A percentile compares a stretch with the other conserved stretches of the same genome.
Evolutionary conservation across 345 rosid genomes (phyloP).

Genomic region (Zanthoxylum bungeanum): DNA sequence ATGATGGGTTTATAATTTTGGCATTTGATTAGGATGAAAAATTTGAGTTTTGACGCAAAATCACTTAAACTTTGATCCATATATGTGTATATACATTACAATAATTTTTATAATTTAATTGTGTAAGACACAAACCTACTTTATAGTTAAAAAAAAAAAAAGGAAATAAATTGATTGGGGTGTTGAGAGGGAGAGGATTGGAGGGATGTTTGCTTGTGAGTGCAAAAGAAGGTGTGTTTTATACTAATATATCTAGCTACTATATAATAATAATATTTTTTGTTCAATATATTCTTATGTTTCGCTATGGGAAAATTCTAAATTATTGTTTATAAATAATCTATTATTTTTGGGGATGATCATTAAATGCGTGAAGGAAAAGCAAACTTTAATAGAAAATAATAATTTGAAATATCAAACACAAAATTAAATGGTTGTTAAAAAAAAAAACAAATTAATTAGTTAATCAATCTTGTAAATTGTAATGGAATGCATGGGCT

Average conservation of each 20-base stretch:
- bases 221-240: constrained; percentile 20
- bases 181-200: not conserved
- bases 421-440: not conserved
- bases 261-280: not conserved
- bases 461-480: constrained; percentile 44
- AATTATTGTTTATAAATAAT: not conserved
- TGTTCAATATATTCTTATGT: not conserved
- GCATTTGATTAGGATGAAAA: no score
- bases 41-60: not conserved
- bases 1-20: no score
- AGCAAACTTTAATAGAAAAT: constrained; percentile 20
- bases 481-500: constrained; percentile 56
- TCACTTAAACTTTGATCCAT: no score
- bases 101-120: not conserved
- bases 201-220: constrained; percentile 37
- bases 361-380: constrained; percentile 33
- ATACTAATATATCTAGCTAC: no score
- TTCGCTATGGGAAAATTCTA: not conserved
- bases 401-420: not conserved
- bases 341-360: constrained; percentile 25
- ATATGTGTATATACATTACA: no score
- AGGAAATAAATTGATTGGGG: not conserved
- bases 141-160: not conserved
- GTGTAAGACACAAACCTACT: not conserved
- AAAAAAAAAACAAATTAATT: not conserved